Conservation (phyloP, 345 rosid genomes). For the Gossypium australe region DNA sequence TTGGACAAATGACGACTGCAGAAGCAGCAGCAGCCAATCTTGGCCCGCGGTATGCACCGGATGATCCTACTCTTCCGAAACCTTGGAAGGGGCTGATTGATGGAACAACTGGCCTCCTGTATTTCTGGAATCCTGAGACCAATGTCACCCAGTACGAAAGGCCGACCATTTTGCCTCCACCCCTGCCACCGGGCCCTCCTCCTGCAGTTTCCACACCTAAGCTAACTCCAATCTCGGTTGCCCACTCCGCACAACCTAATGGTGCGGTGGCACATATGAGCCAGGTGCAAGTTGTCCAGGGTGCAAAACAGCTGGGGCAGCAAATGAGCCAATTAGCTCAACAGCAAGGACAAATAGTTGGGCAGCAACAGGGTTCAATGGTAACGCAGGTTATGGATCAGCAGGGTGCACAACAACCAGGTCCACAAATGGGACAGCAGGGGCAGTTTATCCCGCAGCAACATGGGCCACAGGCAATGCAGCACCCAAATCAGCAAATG, state of each 20-base stretch:
- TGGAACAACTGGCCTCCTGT: slow-evolving; percentile 70
- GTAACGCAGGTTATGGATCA: slow-evolving; percentile 32
- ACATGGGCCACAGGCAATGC: slow-evolving; percentile 57
- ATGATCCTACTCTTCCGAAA: slow-evolving; percentile 86
- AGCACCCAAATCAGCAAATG: slow-evolving; percentile 49
- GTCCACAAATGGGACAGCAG: slow-evolving; percentile 35
- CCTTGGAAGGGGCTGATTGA: slow-evolving; percentile 98
- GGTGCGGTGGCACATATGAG: slow-evolving; percentile 37
- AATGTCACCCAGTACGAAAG: slow-evolving; percentile 88
- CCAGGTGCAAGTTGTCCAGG: slow-evolving; percentile 33
- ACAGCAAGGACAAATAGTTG: slow-evolving; percentile 27
- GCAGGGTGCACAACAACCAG: slow-evolving; percentile 33
- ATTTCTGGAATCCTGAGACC: slow-evolving; percentile 96
- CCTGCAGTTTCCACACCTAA: slow-evolving; percentile 47
- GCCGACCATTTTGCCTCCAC: slow-evolving; percentile 59
- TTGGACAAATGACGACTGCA: slow-evolving; percentile 49
- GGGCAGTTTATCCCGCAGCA: slow-evolving; percentile 45
- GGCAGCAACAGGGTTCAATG: slow-evolving; percentile 35
- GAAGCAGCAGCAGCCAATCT: slow-evolving; percentile 48
- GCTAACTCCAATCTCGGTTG: slow-evolving; percentile 53
- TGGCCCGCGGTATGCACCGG: slow-evolving; percentile 91
- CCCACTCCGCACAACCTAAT: slow-evolving; percentile 39
- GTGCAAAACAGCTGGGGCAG: slow-evolving; percentile 36
- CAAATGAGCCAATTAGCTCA: slow-evolving; percentile 42
- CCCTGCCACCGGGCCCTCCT: slow-evolving; percentile 51